Percentiles rank a stretch among this genome's conserved stretches.
These are phyloP conservation scores for Linaria vulgaris DNA, from an alignment of 257 asterid species.

Conservation along the genomic window DNA sequence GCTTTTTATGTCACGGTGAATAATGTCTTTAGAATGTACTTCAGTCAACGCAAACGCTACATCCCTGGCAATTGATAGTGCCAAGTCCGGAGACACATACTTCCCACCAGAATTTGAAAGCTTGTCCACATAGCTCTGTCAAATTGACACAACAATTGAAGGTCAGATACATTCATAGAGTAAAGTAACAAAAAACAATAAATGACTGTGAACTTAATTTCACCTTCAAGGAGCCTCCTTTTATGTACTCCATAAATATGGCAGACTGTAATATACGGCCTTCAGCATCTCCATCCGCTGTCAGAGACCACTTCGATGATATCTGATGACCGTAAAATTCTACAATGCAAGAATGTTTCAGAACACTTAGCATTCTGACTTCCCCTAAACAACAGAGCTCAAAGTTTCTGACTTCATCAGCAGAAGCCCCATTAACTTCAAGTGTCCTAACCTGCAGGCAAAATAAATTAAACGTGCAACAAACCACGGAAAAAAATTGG, in stretches of 20 bases:
- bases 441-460: slow-evolving; percentile 72
- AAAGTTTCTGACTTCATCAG: slow-evolving; percentile 66
- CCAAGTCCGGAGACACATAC: slow-evolving; percentile 49
- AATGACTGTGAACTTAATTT: slow-evolving; percentile 10
- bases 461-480: slow-evolving; percentile 13
- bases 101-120: slow-evolving; percentile 55
- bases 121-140: slow-evolving; percentile 68
- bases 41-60: slow-evolving; percentile 73
- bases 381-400: slow-evolving; percentile 84
- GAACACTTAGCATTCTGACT: slow-evolving; percentile 70
- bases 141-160: slow-evolving; percentile 4
- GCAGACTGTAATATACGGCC: slow-evolving; percentile 63
- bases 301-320: slow-evolving; percentile 67
- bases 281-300: slow-evolving; percentile 53
- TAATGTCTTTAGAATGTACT: slow-evolving; percentile 69
- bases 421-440: slow-evolving; percentile 56
- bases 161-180: neutral
- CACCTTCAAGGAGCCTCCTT: slow-evolving; percentile 95
- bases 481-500: too few species aligned
- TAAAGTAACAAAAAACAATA: neutral
- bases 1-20: slow-evolving; percentile 91
- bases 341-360: slow-evolving; percentile 84
- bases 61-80: slow-evolving; percentile 68
- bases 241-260: slow-evolving; percentile 77
- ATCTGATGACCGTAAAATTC: slow-evolving; percentile 85